Percentiles rank a stretch among this genome's conserved stretches.
These are phyloP conservation scores for Pholiota conissans DNA, from an alignment of 768 basidiomycete genomes.

Conservation along the genomic window DNA sequence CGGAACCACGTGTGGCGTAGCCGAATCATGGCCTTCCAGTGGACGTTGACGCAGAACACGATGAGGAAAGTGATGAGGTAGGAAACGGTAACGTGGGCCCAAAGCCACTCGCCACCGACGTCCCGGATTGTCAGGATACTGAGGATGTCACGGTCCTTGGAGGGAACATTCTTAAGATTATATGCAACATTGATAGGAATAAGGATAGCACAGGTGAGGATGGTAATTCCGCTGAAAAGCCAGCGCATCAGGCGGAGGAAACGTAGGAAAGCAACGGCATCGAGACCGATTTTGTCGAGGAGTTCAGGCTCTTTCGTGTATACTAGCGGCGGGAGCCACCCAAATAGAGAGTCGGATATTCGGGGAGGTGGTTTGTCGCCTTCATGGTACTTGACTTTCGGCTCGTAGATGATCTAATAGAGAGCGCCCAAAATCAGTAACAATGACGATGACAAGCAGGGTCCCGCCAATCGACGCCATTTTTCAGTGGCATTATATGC, in stretches of 20 bases:
- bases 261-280: constrained; percentile 90
- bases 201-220: constrained; percentile 69
- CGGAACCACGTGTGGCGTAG: constrained; percentile 89
- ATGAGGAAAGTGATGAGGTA: constrained; percentile 81
- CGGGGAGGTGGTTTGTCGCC: constrained; percentile 77
- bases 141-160: constrained; percentile 56
- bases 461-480: neutral
- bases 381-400: constrained; percentile 89
- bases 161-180: constrained; percentile 68
- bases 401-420: constrained; percentile 81
- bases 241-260: constrained; percentile 85
- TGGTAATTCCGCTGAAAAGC: constrained; percentile 64
- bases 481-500: neutral
- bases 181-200: constrained; percentile 86
- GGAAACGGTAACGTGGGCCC: constrained; percentile 80
- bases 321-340: constrained; percentile 88
- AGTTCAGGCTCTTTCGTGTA: constrained; percentile 88
- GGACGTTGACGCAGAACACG: constrained; percentile 66
- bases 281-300: constrained; percentile 85
- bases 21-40: constrained; percentile 78
- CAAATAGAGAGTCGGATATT: constrained; percentile 79
- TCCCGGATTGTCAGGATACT: constrained; percentile 87
- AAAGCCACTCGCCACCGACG: constrained; percentile 69
- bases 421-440: neutral
- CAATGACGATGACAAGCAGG: neutral